Evolutionary conservation across 78 protist species (phyloP), one percentile per base, ranked within the genome.

Genomic region (Acrasis kona): DNA sequence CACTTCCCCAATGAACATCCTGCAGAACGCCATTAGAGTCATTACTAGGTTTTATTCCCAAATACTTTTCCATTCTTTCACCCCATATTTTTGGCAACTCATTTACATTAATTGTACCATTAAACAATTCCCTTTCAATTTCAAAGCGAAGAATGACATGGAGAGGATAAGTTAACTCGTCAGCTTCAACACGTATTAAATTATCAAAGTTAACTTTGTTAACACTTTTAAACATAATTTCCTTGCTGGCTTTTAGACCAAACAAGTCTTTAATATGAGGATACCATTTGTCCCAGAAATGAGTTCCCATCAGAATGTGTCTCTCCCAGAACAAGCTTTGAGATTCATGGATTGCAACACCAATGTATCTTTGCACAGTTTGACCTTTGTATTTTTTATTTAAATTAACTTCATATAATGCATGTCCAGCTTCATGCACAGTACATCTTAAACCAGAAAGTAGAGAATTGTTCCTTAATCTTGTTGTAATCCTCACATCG

Each of bases 401-500:
- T 32, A 65, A 50, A 27, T 57, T 38, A 68, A 72, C 76, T 50
- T 80, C 77, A 58, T 72, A 71, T n/a, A 32, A 31, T 3, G 80
- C 79, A 36, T 80, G 84, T 6, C 84, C 78, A 10, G 77, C 1
- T 34, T 80, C 84, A 65, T 80, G 84, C 38, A 80, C 61, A 50
- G 61, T 50, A n/a, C 61, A 19, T 50, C 34, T 19, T n/a, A 50
- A 50, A 50, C 19, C 19, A 50, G 19, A 19, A 50, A 50, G 19
- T n/a, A 50, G 19, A n/a, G 19, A 19, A n/a, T n/a, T n/a, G 19
- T 50, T 50, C 19, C 38, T 68, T 36, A 1, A 80, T 29, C 84
- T 69, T 29, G 80, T 72, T n/a, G 84, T 80, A 29, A 80, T 65
- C n/a, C 84, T 70, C 10, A 76, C 79, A 65, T 80, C 84, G 19